These are phyloP conservation scores for Perilla frutescens DNA, from an alignment of 257 asterid genomes.

Conservation along the genomic window DNA sequence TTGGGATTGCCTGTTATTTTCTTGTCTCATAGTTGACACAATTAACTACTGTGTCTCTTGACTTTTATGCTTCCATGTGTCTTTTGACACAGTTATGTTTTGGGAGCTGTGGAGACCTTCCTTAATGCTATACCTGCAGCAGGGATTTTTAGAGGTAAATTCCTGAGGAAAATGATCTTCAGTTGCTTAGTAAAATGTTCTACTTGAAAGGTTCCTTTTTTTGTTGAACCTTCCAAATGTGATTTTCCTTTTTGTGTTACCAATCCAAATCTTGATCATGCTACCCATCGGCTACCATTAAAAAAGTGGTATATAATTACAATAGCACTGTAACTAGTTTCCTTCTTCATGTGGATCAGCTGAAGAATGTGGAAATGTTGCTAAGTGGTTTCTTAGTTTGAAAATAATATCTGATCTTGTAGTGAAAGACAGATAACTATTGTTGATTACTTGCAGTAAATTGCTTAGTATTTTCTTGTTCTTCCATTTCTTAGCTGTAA, in stretches of 20 bases:
- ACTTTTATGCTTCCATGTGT: constrained; percentile 33
- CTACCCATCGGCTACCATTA: constrained; percentile 13
- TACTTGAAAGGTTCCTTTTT: constrained; percentile 8
- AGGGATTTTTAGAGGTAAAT: constrained; percentile 89
- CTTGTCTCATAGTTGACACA: constrained; percentile 8
- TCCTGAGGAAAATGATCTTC: constrained; percentile 24
- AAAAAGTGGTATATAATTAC: constrained; percentile 14
- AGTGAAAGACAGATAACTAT: constrained; percentile 1
- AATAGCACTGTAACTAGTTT: constrained; percentile 1
- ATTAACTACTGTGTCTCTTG: constrained; percentile 26
- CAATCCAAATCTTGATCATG: constrained; percentile 8
- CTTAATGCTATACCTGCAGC: constrained; percentile 93
- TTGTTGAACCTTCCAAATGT: neutral
- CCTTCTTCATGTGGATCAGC: constrained; percentile 32
- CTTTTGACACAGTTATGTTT: constrained; percentile 69
- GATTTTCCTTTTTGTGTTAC: neutral
- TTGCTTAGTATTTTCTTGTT: neutral
- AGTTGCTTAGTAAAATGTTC: constrained; percentile 21
- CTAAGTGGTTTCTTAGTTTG: constrained; percentile 11
- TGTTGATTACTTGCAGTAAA: constrained; percentile 21
- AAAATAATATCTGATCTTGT: neutral
- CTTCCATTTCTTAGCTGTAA: constrained; percentile 20
- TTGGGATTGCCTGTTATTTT: constrained; percentile 21
- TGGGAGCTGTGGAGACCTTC: constrained; percentile 99
- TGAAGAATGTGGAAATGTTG: constrained; percentile 13